phyloP scores from a whole-genome alignment of 2,329 filamentous ascomycete genomes.

The Tolypocladium ophioglossoides region DNA sequence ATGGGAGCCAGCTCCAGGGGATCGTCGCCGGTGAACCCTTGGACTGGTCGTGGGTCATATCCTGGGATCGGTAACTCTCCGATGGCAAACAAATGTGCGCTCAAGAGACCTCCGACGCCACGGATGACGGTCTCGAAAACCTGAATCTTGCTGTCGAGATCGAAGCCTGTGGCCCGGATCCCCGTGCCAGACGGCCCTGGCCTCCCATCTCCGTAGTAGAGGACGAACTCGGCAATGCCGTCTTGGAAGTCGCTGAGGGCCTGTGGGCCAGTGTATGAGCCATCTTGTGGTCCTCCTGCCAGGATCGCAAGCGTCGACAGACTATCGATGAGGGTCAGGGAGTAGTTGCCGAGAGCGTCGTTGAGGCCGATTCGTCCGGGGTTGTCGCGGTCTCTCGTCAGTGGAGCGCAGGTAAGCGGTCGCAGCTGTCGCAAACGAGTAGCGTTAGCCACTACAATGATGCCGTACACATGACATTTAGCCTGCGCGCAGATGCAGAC shows the following conservation, averaged over 20 bases:
- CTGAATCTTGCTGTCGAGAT: conserved; percentile 95
- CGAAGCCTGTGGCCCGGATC: conserved; percentile 67
- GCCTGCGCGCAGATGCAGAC: not conserved
- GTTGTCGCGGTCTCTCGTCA: conserved; percentile 74
- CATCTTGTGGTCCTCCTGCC: conserved; percentile 54
- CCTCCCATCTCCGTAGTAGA: conserved; percentile 79
- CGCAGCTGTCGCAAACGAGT: conserved; percentile 46
- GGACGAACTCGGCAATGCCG: conserved; percentile 64
- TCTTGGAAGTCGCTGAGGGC: conserved; percentile 69
- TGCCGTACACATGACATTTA: not conserved
- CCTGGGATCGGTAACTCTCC: conserved; percentile 80
- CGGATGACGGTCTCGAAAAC: conserved; percentile 97
- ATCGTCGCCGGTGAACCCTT: conserved; percentile 19
- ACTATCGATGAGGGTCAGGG: conserved; percentile 88
- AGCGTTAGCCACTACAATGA: conserved; percentile 1
- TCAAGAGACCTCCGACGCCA: conserved; percentile 81
- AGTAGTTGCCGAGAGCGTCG: conserved; percentile 95
- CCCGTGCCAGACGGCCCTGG: conserved; percentile 59
- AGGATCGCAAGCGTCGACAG: conserved; percentile 89
- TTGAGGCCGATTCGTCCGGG: conserved; percentile 78
- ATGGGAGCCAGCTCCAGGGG: conserved; percentile 44
- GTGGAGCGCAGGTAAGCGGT: conserved; percentile 71
- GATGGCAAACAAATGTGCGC: conserved; percentile 85
- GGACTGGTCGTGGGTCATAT: conserved; percentile 46
- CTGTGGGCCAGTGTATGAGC: conserved; percentile 23